Conservation (phyloP, 1,284 basidiomycete genomes). For the Phellopilus nigrolimitatus region DNA sequence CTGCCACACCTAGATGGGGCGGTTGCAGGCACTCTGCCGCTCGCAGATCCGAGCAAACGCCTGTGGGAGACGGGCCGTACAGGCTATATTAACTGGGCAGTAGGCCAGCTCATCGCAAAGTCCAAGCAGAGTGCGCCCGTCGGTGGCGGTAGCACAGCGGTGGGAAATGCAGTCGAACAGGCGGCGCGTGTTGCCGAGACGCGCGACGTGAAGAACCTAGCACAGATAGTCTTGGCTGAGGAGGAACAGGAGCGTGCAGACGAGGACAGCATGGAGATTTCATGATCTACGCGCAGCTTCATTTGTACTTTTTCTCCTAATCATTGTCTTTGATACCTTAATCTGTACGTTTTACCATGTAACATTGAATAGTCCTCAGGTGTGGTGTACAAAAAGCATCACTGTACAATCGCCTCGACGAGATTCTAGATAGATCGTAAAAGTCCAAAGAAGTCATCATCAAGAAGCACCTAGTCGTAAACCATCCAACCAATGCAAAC, state of each 20-base stretch:
- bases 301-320: not conserved
- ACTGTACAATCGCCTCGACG: no score
- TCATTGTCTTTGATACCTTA: not conserved
- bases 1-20: conserved; percentile 49
- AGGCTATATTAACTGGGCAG: conserved; percentile 68
- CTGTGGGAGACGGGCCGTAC: conserved; percentile 64
- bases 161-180: conserved; percentile 25
- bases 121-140: conserved; percentile 34
- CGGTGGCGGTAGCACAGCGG: conserved; percentile 26
- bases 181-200: conserved; percentile 26
- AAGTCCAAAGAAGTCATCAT: no score
- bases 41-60: conserved; percentile 58
- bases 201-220: conserved; percentile 29
- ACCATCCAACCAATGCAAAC: not conserved
- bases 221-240: not conserved
- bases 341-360: no score
- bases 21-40: conserved; percentile 33
- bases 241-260: not conserved
- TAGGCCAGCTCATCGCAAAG: conserved; percentile 46
- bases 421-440: no score
- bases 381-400: no score
- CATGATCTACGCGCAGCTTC: not conserved
- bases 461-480: not conserved
- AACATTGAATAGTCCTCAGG: no score
- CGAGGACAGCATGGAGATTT: conserved; percentile 12